Percentiles rank a stretch among this genome's conserved stretches.
These are phyloP conservation scores for Cladorrhinum sp. DNA, from an alignment of 2,329 filamentous ascomycete genomes.

Conservation along the genomic window DNA sequence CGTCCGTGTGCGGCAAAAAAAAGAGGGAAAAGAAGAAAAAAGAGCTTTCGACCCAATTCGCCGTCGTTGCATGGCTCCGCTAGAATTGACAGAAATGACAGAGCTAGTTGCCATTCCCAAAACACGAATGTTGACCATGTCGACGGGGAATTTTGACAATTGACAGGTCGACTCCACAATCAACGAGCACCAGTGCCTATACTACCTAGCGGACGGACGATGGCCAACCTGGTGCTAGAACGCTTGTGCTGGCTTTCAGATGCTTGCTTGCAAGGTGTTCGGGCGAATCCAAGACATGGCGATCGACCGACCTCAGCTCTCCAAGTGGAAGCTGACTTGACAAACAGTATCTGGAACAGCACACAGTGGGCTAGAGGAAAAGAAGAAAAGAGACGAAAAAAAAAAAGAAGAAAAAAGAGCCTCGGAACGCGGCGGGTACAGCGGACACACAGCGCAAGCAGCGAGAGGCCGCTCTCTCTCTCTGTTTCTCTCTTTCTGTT, in stretches of 20 bases:
- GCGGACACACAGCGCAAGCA: background rate
- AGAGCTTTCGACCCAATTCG: background rate
- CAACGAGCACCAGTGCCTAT: background rate
- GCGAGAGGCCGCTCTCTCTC: background rate
- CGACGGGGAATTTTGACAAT: background rate
- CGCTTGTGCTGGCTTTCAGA: background rate
- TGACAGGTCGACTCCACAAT: conserved; percentile 9
- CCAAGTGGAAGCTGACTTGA: background rate
- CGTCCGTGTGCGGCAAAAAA: background rate
- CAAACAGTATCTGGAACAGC: background rate
- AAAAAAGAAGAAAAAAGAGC: conserved; percentile 1
- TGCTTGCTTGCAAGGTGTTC: background rate
- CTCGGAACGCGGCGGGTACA: background rate
- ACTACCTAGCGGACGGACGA: background rate
- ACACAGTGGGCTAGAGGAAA: background rate
- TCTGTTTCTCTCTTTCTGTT: background rate
- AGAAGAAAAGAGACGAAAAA: background rate
- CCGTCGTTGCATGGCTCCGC: background rate
- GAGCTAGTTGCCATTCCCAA: background rate
- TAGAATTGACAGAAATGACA: conserved; percentile 1
- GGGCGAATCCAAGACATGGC: background rate
- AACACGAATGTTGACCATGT: background rate
- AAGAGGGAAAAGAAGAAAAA: background rate
- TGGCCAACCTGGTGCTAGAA: background rate
- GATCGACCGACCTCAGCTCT: background rate